These are phyloP conservation scores for Solanum bukasovii DNA, from an alignment of 257 asterid species.

Conservation along the genomic window DNA sequence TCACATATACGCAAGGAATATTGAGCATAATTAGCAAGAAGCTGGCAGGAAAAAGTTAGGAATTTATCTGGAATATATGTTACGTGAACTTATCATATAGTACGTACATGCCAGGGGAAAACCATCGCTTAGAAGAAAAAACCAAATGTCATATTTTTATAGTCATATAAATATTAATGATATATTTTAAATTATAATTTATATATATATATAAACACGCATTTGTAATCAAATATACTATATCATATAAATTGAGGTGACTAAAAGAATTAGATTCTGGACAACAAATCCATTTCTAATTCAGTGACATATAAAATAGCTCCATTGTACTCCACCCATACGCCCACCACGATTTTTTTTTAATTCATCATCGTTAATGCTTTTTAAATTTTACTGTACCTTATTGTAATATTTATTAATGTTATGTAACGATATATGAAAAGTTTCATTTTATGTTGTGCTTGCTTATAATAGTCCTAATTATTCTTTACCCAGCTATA, in stretches of 20 bases:
- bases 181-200: background rate
- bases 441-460: no score
- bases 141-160: background rate
- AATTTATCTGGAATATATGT: background rate
- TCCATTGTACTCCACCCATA: background rate
- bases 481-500: no score
- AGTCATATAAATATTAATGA: background rate
- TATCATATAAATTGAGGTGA: background rate
- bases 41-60: background rate
- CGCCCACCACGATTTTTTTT: background rate
- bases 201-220: rapidly evolving
- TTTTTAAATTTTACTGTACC: background rate
- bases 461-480: no score
- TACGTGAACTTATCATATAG: background rate
- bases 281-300: background rate
- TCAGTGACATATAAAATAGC: background rate
- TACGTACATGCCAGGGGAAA: background rate
- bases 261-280: background rate
- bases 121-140: background rate
- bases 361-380: background rate
- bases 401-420: no score
- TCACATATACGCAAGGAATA: background rate
- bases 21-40: background rate
- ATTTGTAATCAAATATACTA: no score
- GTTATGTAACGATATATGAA: background rate